Base-by-base conservation (phyloP, 768 basidiomycete species). In the Leccinum variicolor region DNA sequence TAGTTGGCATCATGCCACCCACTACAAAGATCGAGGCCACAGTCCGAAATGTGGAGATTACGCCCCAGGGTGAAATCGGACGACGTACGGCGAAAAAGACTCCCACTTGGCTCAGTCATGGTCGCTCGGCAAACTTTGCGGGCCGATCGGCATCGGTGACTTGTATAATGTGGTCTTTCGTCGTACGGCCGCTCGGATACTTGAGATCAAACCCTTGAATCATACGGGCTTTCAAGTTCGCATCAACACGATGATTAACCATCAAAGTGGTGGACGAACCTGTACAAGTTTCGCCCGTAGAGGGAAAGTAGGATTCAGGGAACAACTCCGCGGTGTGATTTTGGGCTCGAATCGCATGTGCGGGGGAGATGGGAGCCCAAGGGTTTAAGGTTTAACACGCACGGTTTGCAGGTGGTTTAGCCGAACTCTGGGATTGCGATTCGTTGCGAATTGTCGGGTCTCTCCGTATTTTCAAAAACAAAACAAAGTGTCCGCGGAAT, bases 31-130 rank as follows among this genome's bases (percentile, higher is more conserved):
- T 39, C 36, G 4, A 3, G 17, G 4, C n/a, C n/a, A 19, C 39
- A 19, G n/a, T 41, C 10, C 39, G 39, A 19, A 19, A 41, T 41
- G 36, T 39, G n/a, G n/a, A 17, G 39, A 19, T 41, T 41, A 41
- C 39, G 39, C 39, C 39, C 39, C 10, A 41, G 23, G 14, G 46
- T 14, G 23, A 25, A 47, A 21, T 47, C 13, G 46, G 46, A 25
- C 21, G 29, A 31, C 62, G 51, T 61, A 57, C 59, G 11, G 70
- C 70, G 54, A 64, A 70, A 73, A 72, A 28, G 49, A 13, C 68
- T 62, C 39, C n/a, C 36, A 19, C 26, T 25, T 21, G 34, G 14
- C 25, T 28, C 21, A 51, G 51, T 14, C 53, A 46, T 28, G 33
- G n/a, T 14, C 26, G 25, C 31, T 26, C 53, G 52, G 53, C 26